Conservation (phyloP, 2,329 filamentous ascomycete genomes). For the Cytospora piceae region DNA sequence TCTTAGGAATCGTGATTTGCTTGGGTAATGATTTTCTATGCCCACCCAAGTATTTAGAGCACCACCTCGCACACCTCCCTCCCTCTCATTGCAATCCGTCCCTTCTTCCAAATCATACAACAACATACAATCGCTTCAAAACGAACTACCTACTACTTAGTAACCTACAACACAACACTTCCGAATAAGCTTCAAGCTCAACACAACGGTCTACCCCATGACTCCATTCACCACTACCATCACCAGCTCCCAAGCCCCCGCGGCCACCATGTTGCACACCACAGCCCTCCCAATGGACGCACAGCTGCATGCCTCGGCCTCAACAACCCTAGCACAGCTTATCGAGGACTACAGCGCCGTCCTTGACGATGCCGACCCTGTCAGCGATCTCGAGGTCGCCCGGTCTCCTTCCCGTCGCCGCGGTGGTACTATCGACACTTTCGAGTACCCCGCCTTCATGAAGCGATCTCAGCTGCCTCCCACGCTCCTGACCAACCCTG, state of each 20-base stretch:
- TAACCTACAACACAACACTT: not conserved
- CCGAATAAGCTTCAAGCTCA: not conserved
- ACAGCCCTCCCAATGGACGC: not conserved
- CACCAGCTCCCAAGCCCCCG: not conserved
- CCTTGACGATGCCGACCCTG: not conserved
- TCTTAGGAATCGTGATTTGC: not conserved
- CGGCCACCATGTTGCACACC: not conserved
- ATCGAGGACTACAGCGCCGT: not conserved
- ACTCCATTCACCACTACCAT: slow-evolving; percentile 1
- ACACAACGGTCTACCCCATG: not conserved
- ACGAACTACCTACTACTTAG: not conserved
- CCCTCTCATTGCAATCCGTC: not conserved
- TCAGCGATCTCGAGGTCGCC: slow-evolving; percentile 1
- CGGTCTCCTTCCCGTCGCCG: slow-evolving; percentile 2
- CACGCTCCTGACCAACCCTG: not conserved
- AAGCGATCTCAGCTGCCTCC: slow-evolving; percentile 1
- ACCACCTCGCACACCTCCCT: not conserved
- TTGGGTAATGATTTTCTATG: not conserved
- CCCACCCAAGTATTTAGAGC: not conserved
- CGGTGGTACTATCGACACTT: not conserved
- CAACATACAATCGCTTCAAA: not conserved
- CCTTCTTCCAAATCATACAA: not conserved
- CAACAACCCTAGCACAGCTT: not conserved
- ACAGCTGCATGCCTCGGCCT: not conserved
- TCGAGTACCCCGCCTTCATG: slow-evolving; percentile 2